phyloP scores from a whole-genome alignment of 108 stramenopile species.

The Stephanodiscus minutulus region DNA sequence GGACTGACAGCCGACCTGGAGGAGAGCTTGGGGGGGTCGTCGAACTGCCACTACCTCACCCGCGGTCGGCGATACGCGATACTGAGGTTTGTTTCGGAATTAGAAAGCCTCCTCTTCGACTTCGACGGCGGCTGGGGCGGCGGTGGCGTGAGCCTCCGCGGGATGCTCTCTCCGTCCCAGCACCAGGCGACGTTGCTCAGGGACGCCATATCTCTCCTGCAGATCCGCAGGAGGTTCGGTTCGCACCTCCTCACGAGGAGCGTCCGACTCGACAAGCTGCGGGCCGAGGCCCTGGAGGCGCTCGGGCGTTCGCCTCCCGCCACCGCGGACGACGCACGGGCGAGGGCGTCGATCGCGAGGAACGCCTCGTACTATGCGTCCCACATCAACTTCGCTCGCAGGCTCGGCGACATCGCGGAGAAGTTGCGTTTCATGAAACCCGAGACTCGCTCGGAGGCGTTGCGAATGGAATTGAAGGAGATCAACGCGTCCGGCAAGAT shows the following conservation, averaged over 20 bases:
- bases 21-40: slow-evolving; percentile 56
- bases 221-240: slow-evolving; percentile 58
- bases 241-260: slow-evolving; percentile 66
- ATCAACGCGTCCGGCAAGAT: slow-evolving; percentile 71
- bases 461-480: slow-evolving; percentile 59
- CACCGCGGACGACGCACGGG: slow-evolving; percentile 46
- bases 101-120: slow-evolving; percentile 83
- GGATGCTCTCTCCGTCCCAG: slow-evolving; percentile 65
- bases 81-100: slow-evolving; percentile 79
- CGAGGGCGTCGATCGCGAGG: slow-evolving; percentile 63
- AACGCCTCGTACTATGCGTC: slow-evolving; percentile 87
- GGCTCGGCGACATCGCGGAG: slow-evolving; percentile 83
- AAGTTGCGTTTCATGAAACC: slow-evolving; percentile 71
- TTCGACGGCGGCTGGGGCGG: slow-evolving; percentile 87
- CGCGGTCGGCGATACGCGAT: slow-evolving; percentile 74
- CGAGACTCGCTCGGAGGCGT: slow-evolving; percentile 48
- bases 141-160: slow-evolving; percentile 72
- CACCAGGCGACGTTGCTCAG: slow-evolving; percentile 73
- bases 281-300: slow-evolving; percentile 34
- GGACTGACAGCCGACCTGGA: slow-evolving; percentile 85
- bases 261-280: slow-evolving; percentile 63
- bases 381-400: slow-evolving; percentile 74
- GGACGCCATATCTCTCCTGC: slow-evolving; percentile 62
- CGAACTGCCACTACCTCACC: slow-evolving; percentile 45
- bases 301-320: slow-evolving; percentile 31